These are phyloP conservation scores for Wickerhamomyces ciferrii DNA, from an alignment of 805 yeast genomes.

Conservation along the genomic window DNA sequence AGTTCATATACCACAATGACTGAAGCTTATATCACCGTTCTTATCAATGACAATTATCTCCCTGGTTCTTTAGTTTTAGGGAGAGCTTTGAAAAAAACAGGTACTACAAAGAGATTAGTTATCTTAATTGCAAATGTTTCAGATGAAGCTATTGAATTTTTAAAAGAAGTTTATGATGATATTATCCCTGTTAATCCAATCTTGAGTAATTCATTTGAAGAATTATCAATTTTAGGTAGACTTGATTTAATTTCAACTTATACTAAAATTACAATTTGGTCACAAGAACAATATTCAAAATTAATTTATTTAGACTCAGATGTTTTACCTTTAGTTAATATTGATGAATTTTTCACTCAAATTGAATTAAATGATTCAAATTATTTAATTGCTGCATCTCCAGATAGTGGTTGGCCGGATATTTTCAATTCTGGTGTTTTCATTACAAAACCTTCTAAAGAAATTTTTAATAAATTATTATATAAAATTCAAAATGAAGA, in stretches of 20 bases:
- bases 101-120: conserved; percentile 7
- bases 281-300: conserved; percentile 32
- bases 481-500: conserved; percentile 16
- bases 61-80: conserved; percentile 53
- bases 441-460: conserved; percentile 43
- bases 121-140: conserved; percentile 10
- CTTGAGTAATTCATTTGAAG: conserved; percentile 15
- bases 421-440: conserved; percentile 73
- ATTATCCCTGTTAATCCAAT: conserved; percentile 21
- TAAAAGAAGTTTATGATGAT: conserved; percentile 18
- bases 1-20: no score
- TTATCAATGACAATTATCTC: conserved; percentile 42
- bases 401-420: conserved; percentile 84
- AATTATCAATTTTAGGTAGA: conserved; percentile 32
- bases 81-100: conserved; percentile 22
- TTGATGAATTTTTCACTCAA: conserved; percentile 16
- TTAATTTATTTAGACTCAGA: conserved; percentile 62
- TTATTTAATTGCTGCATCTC: conserved; percentile 35
- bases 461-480: conserved; percentile 35
- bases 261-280: conserved; percentile 45
- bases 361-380: conserved; percentile 14
- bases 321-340: conserved; percentile 38
- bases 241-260: conserved; percentile 45
- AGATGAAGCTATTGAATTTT: conserved; percentile 18
- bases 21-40: conserved; percentile 36